Conservation (phyloP, 352 stramenopile species). For the Pythium myriotylum region DNA sequence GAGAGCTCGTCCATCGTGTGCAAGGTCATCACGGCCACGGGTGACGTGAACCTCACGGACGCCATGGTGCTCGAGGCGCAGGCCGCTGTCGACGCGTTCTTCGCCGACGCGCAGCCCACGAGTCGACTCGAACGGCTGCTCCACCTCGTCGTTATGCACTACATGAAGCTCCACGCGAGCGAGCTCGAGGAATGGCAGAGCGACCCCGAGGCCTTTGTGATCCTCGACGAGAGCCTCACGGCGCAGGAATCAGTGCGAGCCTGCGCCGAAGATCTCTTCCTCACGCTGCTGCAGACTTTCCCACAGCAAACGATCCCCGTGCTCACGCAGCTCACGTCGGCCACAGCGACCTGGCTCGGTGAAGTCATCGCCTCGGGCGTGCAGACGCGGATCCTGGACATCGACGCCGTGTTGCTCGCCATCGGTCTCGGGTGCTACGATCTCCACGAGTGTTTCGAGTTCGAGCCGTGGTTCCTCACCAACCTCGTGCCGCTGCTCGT, state of each 20-base stretch:
- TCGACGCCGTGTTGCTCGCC: constrained; percentile 80
- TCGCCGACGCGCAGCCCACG: constrained; percentile 29
- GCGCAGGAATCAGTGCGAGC: constrained; percentile 77
- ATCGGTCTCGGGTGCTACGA: constrained; percentile 85
- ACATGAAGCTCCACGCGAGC: constrained; percentile 56
- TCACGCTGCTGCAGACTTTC: constrained; percentile 81
- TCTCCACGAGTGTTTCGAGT: constrained; percentile 87
- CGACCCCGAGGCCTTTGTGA: constrained; percentile 69
- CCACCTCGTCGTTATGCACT: constrained; percentile 75
- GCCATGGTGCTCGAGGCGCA: constrained; percentile 80
- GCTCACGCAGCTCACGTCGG: constrained; percentile 67
- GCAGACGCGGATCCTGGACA: constrained; percentile 35
- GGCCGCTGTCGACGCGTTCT: constrained; percentile 56
- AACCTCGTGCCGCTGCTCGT: constrained; percentile 77
- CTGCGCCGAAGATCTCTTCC: constrained; percentile 81
- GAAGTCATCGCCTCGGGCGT: constrained; percentile 23
- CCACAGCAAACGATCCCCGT: constrained; percentile 67
- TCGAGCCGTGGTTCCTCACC: constrained; percentile 82
- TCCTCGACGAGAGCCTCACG: constrained; percentile 75
- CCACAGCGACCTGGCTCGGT: constrained; percentile 49
- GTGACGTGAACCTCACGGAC: constrained; percentile 74
- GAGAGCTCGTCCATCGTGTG: constrained; percentile 43
- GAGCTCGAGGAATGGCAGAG: constrained; percentile 76
- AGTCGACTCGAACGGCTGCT: constrained; percentile 59
- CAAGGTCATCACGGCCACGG: constrained; percentile 84